phyloP scores from a whole-genome alignment of 805 yeast species.

The Lachancea kluyveri region DNA sequence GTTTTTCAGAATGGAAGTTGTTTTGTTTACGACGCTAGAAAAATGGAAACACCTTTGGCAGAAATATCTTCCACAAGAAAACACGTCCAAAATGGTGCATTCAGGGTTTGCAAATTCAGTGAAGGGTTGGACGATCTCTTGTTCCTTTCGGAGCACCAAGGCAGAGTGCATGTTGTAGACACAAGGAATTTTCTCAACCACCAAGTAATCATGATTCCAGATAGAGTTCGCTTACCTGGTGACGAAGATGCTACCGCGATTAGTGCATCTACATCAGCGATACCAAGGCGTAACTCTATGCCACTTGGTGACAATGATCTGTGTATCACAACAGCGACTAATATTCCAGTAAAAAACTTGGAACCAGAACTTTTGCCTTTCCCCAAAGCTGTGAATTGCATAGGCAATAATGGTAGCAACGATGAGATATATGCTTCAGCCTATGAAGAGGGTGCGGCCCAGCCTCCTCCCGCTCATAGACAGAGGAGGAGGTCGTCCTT shows the following conservation, averaged over 20 bases:
- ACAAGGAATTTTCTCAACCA: slow-evolving; percentile 67
- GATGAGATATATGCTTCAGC: no score
- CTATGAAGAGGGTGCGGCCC: no score
- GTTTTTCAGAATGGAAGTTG: slow-evolving; percentile 85
- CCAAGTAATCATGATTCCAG: slow-evolving; percentile 68
- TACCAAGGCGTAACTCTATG: slow-evolving; percentile 20
- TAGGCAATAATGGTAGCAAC: slow-evolving; percentile 1
- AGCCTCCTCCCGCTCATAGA: neutral
- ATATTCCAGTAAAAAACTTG: slow-evolving; percentile 22
- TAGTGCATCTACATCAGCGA: no score
- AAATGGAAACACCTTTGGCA: slow-evolving; percentile 45
- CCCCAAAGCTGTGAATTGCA: slow-evolving; percentile 20
- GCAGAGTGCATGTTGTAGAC: slow-evolving; percentile 81
- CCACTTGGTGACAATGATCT: slow-evolving; percentile 18
- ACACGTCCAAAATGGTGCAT: slow-evolving; percentile 50
- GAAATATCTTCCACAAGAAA: slow-evolving; percentile 56
- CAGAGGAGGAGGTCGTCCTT: slow-evolving; percentile 10
- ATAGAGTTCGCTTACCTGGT: slow-evolving; percentile 13
- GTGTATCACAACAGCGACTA: slow-evolving; percentile 25
- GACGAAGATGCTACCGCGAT: neutral
- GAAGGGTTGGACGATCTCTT: slow-evolving; percentile 69
- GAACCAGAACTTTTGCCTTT: slow-evolving; percentile 28
- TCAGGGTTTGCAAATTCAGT: slow-evolving; percentile 58
- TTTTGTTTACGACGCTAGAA: slow-evolving; percentile 69
- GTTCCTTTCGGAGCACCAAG: slow-evolving; percentile 76